phyloP scores from a whole-genome alignment of 176 grass and related monocot genomes.

The Ensete ventricosum region DNA sequence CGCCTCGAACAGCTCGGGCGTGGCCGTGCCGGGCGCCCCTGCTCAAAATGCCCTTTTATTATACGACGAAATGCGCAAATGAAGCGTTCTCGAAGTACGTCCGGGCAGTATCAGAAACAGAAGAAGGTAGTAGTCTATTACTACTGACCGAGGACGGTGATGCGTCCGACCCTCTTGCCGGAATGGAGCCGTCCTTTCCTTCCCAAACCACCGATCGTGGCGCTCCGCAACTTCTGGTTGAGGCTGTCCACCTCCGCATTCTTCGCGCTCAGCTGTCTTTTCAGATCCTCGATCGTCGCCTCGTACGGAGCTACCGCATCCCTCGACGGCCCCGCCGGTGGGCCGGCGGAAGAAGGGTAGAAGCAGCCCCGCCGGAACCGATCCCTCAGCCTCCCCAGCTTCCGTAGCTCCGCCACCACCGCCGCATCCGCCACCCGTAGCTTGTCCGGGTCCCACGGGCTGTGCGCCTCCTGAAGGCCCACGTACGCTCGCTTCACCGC shows the following conservation, averaged over 20 bases:
- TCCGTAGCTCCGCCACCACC: constrained; percentile 76
- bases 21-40: constrained; percentile 25
- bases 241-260: constrained; percentile 68
- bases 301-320: constrained; percentile 86
- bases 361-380: constrained; percentile 49
- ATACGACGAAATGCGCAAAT: no score
- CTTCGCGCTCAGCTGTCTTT: constrained; percentile 61
- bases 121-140: not conserved
- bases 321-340: constrained; percentile 24
- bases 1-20: constrained; percentile 54
- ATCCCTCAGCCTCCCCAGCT: constrained; percentile 64
- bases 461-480: constrained; percentile 66
- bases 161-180: constrained; percentile 24
- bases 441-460: constrained; percentile 85
- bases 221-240: constrained; percentile 42
- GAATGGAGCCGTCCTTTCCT: constrained; percentile 34
- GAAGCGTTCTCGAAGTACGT: no score
- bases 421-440: constrained; percentile 59
- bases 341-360: constrained; percentile 4
- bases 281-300: constrained; percentile 77
- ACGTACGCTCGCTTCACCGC: constrained; percentile 64
- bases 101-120: no score
- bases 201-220: constrained; percentile 22
- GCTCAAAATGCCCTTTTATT: not conserved
- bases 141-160: not conserved